Conservation (phyloP, 441 rosid species). For the Raphanus hybrid region DNA sequence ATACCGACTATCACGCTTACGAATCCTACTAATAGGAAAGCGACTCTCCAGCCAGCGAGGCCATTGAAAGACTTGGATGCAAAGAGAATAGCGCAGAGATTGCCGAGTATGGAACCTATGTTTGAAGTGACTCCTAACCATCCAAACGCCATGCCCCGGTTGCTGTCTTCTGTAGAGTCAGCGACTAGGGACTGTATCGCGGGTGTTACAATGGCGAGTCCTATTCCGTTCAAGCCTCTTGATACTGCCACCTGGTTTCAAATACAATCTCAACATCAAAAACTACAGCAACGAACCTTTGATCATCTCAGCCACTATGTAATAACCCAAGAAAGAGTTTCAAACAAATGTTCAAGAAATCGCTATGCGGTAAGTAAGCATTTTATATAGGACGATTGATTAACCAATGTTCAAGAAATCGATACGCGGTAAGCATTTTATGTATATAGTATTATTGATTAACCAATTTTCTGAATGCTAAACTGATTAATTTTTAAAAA, state of each 20-base stretch:
- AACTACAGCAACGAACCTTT: neutral
- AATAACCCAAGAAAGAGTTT: neutral
- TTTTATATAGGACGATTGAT: neutral
- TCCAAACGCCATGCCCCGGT: constrained; percentile 80
- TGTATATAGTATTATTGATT: no score
- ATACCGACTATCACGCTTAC: constrained; percentile 67
- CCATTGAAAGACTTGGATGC: constrained; percentile 71
- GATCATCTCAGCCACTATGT: neutral
- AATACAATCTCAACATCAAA: constrained; percentile 5
- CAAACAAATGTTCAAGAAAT: neutral
- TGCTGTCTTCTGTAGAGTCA: constrained; percentile 73
- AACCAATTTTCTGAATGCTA: neutral
- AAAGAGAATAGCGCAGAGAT: constrained; percentile 59
- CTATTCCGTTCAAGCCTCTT: constrained; percentile 82
- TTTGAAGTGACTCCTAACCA: constrained; percentile 72
- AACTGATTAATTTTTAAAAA: neutral
- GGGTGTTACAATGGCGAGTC: constrained; percentile 75
- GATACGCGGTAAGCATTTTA: neutral
- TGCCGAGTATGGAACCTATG: constrained; percentile 66
- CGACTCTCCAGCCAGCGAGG: constrained; percentile 71
- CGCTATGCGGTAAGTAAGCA: neutral
- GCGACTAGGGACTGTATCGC: constrained; percentile 82
- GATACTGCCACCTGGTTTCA: constrained; percentile 67
- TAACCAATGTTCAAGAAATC: neutral
- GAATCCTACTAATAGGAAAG: constrained; percentile 65